Percentiles rank a stretch among this genome's conserved stretches.
Conservation (phyloP, 2,329 filamentous ascomycete genomes). For the Zymoseptoria crescenta region DNA sequence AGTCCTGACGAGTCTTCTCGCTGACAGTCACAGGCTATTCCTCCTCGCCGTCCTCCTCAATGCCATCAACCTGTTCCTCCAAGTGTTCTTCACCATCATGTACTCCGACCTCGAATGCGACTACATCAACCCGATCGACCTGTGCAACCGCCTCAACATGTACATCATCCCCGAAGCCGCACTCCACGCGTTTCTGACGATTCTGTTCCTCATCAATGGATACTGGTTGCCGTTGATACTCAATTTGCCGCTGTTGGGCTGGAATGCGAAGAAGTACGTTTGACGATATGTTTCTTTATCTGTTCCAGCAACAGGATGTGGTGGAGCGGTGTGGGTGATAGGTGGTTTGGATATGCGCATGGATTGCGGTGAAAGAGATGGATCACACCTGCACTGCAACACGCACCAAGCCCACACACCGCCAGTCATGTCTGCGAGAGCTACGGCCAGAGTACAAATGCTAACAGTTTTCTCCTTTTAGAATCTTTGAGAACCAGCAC, state of each 20-base stretch:
- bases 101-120: constrained; percentile 99
- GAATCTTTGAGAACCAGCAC: constrained; percentile 95
- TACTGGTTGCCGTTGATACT: constrained; percentile 93
- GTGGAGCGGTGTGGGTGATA: neutral
- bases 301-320: neutral
- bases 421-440: neutral
- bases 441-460: neutral
- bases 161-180: constrained; percentile 99
- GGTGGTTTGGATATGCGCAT: neutral
- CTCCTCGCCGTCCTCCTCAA: constrained; percentile 97
- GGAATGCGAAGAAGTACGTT: constrained; percentile 95
- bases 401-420: neutral
- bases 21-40: constrained; percentile 59
- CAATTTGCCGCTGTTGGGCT: constrained; percentile 84
- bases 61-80: constrained; percentile 98
- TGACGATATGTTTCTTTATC: neutral
- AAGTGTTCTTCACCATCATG: constrained; percentile 99
- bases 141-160: constrained; percentile 99
- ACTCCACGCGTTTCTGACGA: constrained; percentile 91
- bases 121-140: constrained; percentile 99
- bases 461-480: constrained; percentile 31
- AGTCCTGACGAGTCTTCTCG: constrained; percentile 2
- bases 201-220: constrained; percentile 95
- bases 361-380: neutral
- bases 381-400: no score